A percentile compares a stretch with the other conserved stretches of the same genome.
These are phyloP conservation scores for Imleria badia DNA, from an alignment of 768 basidiomycete genomes.

Conservation along the genomic window DNA sequence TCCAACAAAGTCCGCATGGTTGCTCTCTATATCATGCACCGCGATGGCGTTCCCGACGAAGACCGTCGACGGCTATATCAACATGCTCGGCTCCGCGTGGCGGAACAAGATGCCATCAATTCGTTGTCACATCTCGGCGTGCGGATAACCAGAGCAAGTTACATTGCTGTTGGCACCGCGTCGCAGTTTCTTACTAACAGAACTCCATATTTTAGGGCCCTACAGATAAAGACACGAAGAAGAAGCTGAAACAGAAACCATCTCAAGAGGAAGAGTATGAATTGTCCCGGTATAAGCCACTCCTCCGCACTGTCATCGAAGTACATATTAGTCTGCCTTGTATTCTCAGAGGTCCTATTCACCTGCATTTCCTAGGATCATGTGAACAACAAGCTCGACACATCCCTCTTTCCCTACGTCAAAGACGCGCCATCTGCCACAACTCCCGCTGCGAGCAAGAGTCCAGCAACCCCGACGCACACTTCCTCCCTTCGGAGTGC, in stretches of 20 bases:
- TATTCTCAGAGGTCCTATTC: background rate
- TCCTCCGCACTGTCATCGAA: conserved; percentile 78
- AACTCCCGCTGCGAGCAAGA: conserved; percentile 45
- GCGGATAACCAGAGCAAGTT: conserved; percentile 75
- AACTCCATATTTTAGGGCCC: conserved; percentile 48
- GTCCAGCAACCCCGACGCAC: conserved; percentile 48
- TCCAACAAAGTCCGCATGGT: conserved; percentile 94
- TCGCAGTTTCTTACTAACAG: background rate
- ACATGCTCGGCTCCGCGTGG: conserved; percentile 82
- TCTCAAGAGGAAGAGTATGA: conserved; percentile 92
- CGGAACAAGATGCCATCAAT: conserved; percentile 94
- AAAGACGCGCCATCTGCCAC: conserved; percentile 69
- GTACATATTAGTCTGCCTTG: conserved; percentile 39
- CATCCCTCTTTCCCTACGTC: conserved; percentile 83
- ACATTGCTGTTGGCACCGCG: background rate
- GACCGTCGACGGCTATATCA: conserved; percentile 93
- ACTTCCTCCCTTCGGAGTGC: conserved; percentile 83
- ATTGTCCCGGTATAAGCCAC: conserved; percentile 89
- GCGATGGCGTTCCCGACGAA: conserved; percentile 98
- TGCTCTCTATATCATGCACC: conserved; percentile 89
- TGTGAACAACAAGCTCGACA: conserved; percentile 71
- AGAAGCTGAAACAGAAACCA: conserved; percentile 76
- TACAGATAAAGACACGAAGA: conserved; percentile 75
- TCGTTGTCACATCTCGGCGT: conserved; percentile 80
- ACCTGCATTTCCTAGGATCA: conserved; percentile 62